phyloP scores from a whole-genome alignment of 495 filamentous ascomycete genomes.

The Podospora appendiculata region DNA sequence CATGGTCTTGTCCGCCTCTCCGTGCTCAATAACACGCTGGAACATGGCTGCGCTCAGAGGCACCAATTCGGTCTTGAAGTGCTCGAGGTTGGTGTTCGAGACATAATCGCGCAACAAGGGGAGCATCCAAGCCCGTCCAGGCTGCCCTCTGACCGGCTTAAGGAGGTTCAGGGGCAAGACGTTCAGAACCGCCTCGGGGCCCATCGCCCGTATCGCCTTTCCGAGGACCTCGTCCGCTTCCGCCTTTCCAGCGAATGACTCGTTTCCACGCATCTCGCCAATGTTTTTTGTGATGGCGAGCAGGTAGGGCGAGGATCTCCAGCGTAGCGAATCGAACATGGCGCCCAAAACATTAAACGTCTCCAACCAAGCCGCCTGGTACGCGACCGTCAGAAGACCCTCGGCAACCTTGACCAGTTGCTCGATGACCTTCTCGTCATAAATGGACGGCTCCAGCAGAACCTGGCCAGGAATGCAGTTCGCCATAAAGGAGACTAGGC shows the following conservation, averaged over 20 bases:
- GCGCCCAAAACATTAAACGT: constrained; percentile 85
- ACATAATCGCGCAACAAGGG: constrained; percentile 81
- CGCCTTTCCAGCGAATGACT: constrained; percentile 88
- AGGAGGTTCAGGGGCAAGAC: constrained; percentile 80
- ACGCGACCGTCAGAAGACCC: constrained; percentile 76
- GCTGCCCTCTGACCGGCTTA: constrained; percentile 63
- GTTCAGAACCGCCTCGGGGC: constrained; percentile 68
- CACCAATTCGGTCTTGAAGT: constrained; percentile 80
- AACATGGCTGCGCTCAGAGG: constrained; percentile 86
- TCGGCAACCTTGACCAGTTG: constrained; percentile 60
- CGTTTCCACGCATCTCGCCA: constrained; percentile 81
- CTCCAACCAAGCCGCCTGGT: constrained; percentile 90
- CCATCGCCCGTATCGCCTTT: constrained; percentile 79
- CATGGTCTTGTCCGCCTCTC: constrained; percentile 73
- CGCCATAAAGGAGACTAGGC: constrained; percentile 81
- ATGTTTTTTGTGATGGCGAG: constrained; percentile 63
- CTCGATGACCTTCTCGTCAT: constrained; percentile 77
- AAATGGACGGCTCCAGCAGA: constrained; percentile 77
- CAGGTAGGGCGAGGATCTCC: constrained; percentile 72
- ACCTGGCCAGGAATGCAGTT: constrained; percentile 77
- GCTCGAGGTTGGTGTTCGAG: constrained; percentile 71
- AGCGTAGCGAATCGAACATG: constrained; percentile 78
- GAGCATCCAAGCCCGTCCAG: constrained; percentile 89
- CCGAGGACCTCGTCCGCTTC: constrained; percentile 86
- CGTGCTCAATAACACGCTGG: constrained; percentile 76